These are phyloP conservation scores for Aquilaria sinensis DNA, from an alignment of 345 rosid genomes.

Conservation along the genomic window DNA sequence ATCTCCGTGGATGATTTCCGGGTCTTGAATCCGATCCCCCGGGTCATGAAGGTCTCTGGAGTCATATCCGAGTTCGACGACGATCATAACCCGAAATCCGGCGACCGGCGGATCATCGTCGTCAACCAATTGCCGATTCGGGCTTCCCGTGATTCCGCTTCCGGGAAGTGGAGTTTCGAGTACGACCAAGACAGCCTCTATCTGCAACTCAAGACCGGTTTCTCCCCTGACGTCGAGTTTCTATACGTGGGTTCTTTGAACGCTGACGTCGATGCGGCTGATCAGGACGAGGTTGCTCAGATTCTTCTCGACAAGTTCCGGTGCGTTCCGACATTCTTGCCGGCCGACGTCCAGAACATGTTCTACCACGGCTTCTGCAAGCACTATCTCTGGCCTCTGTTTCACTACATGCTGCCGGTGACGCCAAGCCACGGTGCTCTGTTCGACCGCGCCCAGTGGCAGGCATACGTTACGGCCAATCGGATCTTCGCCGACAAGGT, in stretches of 20 bases:
- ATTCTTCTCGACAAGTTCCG: conserved; percentile 37
- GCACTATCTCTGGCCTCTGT: conserved; percentile 84
- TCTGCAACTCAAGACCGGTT: conserved; percentile 63
- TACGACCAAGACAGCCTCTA: conserved; percentile 47
- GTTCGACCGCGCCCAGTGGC: conserved; percentile 52
- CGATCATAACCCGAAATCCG: conserved; percentile 1
- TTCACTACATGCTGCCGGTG: conserved; percentile 66
- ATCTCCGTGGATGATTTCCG: conserved; percentile 57
- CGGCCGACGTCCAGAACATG: conserved; percentile 39
- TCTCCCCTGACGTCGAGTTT: conserved; percentile 44
- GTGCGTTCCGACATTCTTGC: conserved; percentile 67
- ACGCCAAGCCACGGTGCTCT: conserved; percentile 45
- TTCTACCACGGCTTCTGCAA: conserved; percentile 86
- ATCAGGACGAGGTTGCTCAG: conserved; percentile 57
- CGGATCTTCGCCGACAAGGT: conserved; percentile 63
- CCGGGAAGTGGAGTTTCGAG: conserved; percentile 45
- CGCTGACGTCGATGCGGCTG: conserved; percentile 41
- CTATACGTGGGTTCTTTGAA: conserved; percentile 57
- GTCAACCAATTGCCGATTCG: conserved; percentile 66
- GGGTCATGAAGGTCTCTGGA: conserved; percentile 43
- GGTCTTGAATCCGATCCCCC: conserved; percentile 46
- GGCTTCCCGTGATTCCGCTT: conserved; percentile 24
- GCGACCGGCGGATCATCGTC: conserved; percentile 49
- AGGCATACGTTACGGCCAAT: conserved; percentile 57
- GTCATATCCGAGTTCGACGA: conserved; percentile 32